Conservation (phyloP, 495 filamentous ascomycete species). For the Neurospora sp. region DNA sequence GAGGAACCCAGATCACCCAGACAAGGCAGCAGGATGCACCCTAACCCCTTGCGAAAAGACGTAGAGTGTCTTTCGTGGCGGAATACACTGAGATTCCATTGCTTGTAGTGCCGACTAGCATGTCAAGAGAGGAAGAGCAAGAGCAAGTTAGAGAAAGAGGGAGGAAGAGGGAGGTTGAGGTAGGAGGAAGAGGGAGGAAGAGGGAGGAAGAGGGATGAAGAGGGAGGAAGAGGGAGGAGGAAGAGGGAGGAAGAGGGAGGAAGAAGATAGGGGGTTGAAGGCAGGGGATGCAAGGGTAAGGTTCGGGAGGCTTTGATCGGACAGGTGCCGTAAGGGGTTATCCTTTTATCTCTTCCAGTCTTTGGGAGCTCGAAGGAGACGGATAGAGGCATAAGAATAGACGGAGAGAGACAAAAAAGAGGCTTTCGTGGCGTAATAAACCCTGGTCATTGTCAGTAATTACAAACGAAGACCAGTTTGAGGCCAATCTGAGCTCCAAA, state of each 20-base stretch:
- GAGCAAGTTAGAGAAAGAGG: too few relatives aligned
- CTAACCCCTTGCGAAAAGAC: not conserved
- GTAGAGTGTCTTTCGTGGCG: not conserved
- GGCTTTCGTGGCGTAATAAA: too few relatives aligned
- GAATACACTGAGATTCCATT: not conserved
- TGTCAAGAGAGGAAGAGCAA: too few relatives aligned
- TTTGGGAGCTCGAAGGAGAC: not conserved
- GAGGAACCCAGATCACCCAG: too few relatives aligned
- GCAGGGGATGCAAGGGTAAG: not conserved
- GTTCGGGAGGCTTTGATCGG: not conserved
- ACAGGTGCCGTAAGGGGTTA: not conserved
- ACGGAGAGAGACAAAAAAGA: slow-evolving; percentile 33
- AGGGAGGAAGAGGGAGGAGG: too few relatives aligned
- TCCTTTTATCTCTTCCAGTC: not conserved
- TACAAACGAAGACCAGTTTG: too few relatives aligned
- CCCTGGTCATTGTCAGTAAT: too few relatives aligned
- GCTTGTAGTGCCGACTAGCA: not conserved
- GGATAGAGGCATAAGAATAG: not conserved
- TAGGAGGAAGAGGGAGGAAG: too few relatives aligned
- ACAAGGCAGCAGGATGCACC: too few relatives aligned
- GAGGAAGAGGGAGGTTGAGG: too few relatives aligned
- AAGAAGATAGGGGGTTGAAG: not conserved
- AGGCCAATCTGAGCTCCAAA: too few relatives aligned
- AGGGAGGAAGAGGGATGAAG: too few relatives aligned
- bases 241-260: not conserved